Conservation (phyloP, 805 yeast species). For the Starmerella kuoi region DNA sequence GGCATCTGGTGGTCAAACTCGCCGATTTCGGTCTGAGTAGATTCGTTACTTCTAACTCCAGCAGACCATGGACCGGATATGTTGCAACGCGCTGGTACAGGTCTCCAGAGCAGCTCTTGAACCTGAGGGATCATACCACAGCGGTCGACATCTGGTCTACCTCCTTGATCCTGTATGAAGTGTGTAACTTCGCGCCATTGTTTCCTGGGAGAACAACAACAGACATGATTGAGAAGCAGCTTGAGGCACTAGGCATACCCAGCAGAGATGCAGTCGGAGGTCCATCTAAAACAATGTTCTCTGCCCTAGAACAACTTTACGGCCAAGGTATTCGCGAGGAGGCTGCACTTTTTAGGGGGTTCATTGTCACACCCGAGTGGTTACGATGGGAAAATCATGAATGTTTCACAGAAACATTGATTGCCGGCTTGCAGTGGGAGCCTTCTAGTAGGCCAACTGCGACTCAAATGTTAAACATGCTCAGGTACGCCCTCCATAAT, state of each 20-base stretch:
- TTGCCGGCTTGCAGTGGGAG: conserved; percentile 59
- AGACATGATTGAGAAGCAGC: conserved; percentile 63
- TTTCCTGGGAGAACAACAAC: conserved; percentile 73
- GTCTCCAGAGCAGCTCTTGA: conserved; percentile 69
- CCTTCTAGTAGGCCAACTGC: conserved; percentile 35
- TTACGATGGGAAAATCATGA: conserved; percentile 22
- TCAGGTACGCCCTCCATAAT: conserved; percentile 1
- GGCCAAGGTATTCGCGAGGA: neutral
- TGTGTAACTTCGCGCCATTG: conserved; percentile 62
- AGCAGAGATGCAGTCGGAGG: conserved; percentile 24
- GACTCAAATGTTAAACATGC: conserved; percentile 10
- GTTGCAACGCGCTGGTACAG: conserved; percentile 96
- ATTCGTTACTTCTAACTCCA: conserved; percentile 40
- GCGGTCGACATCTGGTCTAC: conserved; percentile 90
- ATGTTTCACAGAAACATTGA: conserved; percentile 10
- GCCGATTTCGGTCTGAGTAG: conserved; percentile 95
- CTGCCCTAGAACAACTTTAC: conserved; percentile 22
- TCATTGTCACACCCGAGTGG: neutral
- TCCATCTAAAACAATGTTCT: conserved; percentile 20
- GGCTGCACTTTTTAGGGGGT: neutral
- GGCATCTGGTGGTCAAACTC: conserved; percentile 51
- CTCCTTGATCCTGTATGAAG: conserved; percentile 65
- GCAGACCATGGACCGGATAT: conserved; percentile 57
- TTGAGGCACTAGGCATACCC: conserved; percentile 68
- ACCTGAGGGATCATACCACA: conserved; percentile 46